Evolutionary conservation across 108 stramenopile genomes (phyloP).

Genomic region (Bacterosira constricta): DNA sequence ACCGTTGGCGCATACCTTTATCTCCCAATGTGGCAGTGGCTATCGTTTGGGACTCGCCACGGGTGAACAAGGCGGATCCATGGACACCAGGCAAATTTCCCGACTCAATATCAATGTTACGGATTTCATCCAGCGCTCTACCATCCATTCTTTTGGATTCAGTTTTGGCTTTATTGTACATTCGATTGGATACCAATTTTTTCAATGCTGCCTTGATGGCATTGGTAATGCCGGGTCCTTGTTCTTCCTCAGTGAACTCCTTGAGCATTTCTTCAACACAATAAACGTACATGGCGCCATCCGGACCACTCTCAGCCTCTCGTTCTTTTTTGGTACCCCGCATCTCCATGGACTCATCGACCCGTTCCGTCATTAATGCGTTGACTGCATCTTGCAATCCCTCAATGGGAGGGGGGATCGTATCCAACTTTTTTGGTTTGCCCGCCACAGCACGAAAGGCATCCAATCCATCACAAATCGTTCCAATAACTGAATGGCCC

Average conservation of each 20-base stretch:
- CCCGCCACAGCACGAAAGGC: conserved; percentile 64
- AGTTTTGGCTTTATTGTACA: conserved; percentile 59
- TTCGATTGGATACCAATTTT: conserved; percentile 64
- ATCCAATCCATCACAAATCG: conserved; percentile 74
- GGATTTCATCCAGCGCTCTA: conserved; percentile 60
- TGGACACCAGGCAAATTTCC: conserved; percentile 67
- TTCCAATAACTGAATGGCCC: conserved; percentile 82
- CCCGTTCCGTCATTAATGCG: conserved; percentile 35
- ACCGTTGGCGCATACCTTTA: conserved; percentile 88
- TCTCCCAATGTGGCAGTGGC: conserved; percentile 90
- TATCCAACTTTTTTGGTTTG: conserved; percentile 66
- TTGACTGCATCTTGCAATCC: conserved; percentile 66
- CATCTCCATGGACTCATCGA: conserved; percentile 43
- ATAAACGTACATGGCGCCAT: conserved; percentile 44
- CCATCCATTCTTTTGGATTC: conserved; percentile 71
- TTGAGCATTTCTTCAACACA: conserved; percentile 55
- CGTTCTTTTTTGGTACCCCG: conserved; percentile 61
- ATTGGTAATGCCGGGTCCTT: too few species aligned
- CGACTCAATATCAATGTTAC: conserved; percentile 49
- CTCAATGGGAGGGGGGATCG: conserved; percentile 48
- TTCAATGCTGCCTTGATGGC: conserved; percentile 64
- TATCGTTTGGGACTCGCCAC: conserved; percentile 93
- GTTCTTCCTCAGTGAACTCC: conserved; percentile 55
- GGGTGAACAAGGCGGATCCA: conserved; percentile 92
- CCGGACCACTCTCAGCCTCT: conserved; percentile 50